These are phyloP conservation scores for Bondarzewia mesenterica DNA, from an alignment of 1,284 basidiomycete species.

Conservation along the genomic window DNA sequence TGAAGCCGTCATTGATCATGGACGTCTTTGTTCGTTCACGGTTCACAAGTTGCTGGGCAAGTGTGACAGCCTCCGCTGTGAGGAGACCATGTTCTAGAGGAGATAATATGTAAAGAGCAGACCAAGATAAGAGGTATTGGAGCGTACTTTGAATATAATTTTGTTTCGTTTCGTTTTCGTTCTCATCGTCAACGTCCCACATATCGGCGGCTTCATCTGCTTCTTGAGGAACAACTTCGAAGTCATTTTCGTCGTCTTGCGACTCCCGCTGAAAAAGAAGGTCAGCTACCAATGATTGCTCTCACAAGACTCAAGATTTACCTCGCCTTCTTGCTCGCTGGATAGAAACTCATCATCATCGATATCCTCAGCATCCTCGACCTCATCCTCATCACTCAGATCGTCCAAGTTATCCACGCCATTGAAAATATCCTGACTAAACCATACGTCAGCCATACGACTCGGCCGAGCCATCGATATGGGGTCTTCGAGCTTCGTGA, in stretches of 20 bases:
- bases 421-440: conserved; percentile 90
- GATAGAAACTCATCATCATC: conserved; percentile 20
- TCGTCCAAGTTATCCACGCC: conserved; percentile 53
- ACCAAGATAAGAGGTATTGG: neutral
- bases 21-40: conserved; percentile 84
- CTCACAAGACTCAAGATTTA: conserved; percentile 1
- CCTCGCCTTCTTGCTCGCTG: conserved; percentile 27
- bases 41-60: conserved; percentile 92
- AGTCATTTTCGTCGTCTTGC: conserved; percentile 43
- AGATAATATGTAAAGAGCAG: conserved; percentile 3
- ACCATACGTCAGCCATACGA: conserved; percentile 74
- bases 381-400: conserved; percentile 31
- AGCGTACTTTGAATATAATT: conserved; percentile 64
- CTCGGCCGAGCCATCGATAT: conserved; percentile 28
- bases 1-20: conserved; percentile 94
- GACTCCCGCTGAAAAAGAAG: neutral
- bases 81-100: conserved; percentile 73
- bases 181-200: conserved; percentile 80
- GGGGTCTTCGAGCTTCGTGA: conserved; percentile 31
- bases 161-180: conserved; percentile 71
- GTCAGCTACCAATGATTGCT: too few species aligned
- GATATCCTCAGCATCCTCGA: conserved; percentile 21
- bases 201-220: conserved; percentile 40
- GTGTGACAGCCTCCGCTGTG: conserved; percentile 87
- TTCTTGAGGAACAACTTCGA: conserved; percentile 68